Evolutionary conservation across 768 basidiomycete species (phyloP).

Genomic region (Rhodotorula babjevae): DNA sequence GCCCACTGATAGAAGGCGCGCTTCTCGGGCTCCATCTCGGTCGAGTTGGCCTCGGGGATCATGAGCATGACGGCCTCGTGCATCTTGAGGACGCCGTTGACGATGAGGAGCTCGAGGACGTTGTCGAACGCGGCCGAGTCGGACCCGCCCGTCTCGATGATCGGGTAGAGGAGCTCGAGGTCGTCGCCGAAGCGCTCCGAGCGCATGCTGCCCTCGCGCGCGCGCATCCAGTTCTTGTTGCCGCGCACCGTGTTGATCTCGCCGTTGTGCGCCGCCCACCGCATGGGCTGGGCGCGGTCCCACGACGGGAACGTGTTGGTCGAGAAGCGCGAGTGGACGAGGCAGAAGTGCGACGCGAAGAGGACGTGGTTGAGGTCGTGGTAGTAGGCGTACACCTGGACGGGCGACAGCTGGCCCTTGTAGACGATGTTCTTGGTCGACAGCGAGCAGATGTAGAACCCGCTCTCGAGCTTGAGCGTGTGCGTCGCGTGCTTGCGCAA

Average conservation of each 20-base stretch:
- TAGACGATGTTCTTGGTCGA: conserved; percentile 83
- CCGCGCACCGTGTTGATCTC: conserved; percentile 99
- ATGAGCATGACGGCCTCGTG: conserved; percentile 99
- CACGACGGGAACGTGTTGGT: conserved; percentile 99
- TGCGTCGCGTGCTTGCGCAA: conserved; percentile 95
- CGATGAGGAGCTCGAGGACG: conserved; percentile 90
- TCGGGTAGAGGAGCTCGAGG: conserved; percentile 90
- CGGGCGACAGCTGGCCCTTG: conserved; percentile 95
- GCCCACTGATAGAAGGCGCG: conserved; percentile 98
- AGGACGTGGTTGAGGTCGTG: conserved; percentile 90
- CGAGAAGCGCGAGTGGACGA: conserved; percentile 98
- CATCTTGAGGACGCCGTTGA: conserved; percentile 91
- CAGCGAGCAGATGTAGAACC: conserved; percentile 96
- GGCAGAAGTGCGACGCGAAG: conserved; percentile 89
- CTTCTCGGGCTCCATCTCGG: conserved; percentile 92
- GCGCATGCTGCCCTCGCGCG: conserved; percentile 88
- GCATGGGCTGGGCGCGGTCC: conserved; percentile 96
- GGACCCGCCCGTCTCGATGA: conserved; percentile 93
- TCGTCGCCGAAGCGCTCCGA: conserved; percentile 88
- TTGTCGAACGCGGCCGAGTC: conserved; percentile 99
- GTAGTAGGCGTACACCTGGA: conserved; percentile 99
- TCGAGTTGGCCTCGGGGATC: conserved; percentile 93
- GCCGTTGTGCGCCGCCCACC: conserved; percentile 98
- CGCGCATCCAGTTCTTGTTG: conserved; percentile 72
- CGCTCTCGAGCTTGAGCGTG: conserved; percentile 87